Evolutionary conservation across 352 stramenopile species (phyloP).

Genomic region (Phytophthora podocarpi): DNA sequence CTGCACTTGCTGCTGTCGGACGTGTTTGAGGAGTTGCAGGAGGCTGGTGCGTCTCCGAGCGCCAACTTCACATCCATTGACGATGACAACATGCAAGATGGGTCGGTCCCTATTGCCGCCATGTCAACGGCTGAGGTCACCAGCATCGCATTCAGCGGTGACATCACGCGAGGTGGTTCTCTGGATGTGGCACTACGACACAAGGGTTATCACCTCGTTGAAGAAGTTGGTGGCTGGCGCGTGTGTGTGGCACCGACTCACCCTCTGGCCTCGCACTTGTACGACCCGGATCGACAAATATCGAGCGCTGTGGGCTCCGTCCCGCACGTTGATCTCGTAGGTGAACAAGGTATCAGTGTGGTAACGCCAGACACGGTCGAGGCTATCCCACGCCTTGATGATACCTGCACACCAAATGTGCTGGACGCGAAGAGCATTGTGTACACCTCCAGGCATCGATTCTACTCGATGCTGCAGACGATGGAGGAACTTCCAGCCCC

Average conservation of each 20-base stretch:
- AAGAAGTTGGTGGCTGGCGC: conserved; percentile 17
- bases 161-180: neutral
- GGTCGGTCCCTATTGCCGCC: too few relatives aligned
- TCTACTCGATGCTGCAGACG: conserved; percentile 9
- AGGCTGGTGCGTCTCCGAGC: conserved; percentile 15
- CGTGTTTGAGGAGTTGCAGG: conserved; percentile 8
- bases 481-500: conserved; percentile 20
- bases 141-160: conserved; percentile 37
- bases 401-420: conserved; percentile 3
- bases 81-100: too few relatives aligned
- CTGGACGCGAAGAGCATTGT: conserved; percentile 4
- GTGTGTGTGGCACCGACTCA: conserved; percentile 43
- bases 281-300: conserved; percentile 24
- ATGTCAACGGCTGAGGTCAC: too few relatives aligned
- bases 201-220: conserved; percentile 49
- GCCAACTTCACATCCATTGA: conserved; percentile 41
- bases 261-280: conserved; percentile 42
- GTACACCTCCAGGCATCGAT: neutral
- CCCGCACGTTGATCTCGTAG: conserved; percentile 31
- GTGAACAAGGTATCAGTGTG: too few relatives aligned
- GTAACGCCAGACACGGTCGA: neutral
- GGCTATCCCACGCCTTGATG: neutral
- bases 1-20: conserved; percentile 38
- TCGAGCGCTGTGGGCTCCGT: conserved; percentile 5
- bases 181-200: conserved; percentile 15